Evolutionary conservation across 2,329 filamentous ascomycete genomes (phyloP).

Genomic region (Penicillium griseofulvum): DNA sequence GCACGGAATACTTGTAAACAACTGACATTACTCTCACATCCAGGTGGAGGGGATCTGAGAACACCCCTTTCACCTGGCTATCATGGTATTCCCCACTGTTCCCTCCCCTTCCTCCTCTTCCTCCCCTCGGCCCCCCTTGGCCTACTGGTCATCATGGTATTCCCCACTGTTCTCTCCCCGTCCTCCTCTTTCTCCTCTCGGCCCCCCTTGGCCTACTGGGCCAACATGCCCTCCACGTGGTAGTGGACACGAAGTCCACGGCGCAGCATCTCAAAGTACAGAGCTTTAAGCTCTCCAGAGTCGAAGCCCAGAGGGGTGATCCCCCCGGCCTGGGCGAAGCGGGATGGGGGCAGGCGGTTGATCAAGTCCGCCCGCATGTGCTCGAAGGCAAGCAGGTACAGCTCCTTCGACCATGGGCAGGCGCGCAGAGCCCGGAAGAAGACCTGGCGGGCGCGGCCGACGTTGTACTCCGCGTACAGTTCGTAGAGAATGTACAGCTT

Average conservation of each 20-base stretch:
- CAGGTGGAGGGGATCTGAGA: not conserved
- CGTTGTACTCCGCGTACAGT: conserved; percentile 36
- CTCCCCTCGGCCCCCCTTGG: not conserved
- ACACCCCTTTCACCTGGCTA: not conserved
- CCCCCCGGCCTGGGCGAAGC: not conserved
- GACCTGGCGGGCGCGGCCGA: conserved; percentile 48
- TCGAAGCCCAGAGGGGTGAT: conserved; percentile 31
- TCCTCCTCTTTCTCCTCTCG: not conserved
- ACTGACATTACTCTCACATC: not conserved
- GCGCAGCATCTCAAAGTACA: conserved; percentile 2
- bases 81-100: not conserved
- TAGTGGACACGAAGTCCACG: conserved; percentile 4
- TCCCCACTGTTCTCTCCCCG: not conserved
- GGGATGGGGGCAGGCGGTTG: conserved; percentile 1
- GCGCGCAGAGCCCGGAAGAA: conserved; percentile 56
- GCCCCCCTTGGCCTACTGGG: not conserved
- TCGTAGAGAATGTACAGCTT: conserved; percentile 54
- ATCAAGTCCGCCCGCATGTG: conserved; percentile 32
- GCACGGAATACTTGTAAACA: not conserved
- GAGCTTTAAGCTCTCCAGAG: conserved; percentile 47
- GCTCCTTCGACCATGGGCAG: conserved; percentile 63
- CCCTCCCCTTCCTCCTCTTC: not conserved
- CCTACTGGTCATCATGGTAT: not conserved
- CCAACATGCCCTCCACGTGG: not conserved
- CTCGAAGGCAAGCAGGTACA: conserved; percentile 58